Evolutionary conservation across 2,329 filamentous ascomycete species (phyloP), one percentile per base, ranked within the genome.

Genomic region (Remersonia thermophila): DNA sequence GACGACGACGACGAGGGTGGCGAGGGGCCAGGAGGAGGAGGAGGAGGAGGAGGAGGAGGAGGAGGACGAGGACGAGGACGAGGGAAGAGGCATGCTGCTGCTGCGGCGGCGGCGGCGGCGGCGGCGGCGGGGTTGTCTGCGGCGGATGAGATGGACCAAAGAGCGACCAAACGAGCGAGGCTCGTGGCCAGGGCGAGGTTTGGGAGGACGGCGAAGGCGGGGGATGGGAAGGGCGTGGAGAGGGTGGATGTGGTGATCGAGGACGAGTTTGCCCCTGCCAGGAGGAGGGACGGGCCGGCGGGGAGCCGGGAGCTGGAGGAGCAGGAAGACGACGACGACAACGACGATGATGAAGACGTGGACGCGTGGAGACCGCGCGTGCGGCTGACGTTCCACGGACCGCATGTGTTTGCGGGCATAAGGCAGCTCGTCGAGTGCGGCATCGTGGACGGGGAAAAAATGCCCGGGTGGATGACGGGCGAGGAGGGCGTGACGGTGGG

Each of bases 401-500:
- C 69, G 1, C 83, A 93, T 53, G 77, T 93, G 3, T 89, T 93
- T 59, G 78, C 79, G 0, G 86, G 86, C 0, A 67, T 93, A 16
- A 70, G 83, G 32, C 75, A 80, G 50, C 65, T 93, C 23, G 80
- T 89, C 0, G 84, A 93, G 55, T 61, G 73, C 12, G 84, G 83
- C 1, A 67, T 83, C 34, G 63, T 93, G 17, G 76, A 93, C 52
- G 80, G 83, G 1, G 70, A 77, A 49, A 72, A 66, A 37, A 87
- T 93, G 80, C 85, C 86, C 0, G 81, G 81, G 0, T 93, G 85
- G 84, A 80, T 93, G 78, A 91, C 84, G 1, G 86, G 85, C 2
- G 85, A 93, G 51, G 81, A 85, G 30, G 81, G 78, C 1, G 76
- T 91, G 4, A 91, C 82, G 36, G 67, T 77, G 27, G 81, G 83